A percentile compares a stretch with the other conserved stretches of the same genome.
phyloP scores from a whole-genome alignment of 257 asterid genomes.

The Fraxinus cuspidata region DNA sequence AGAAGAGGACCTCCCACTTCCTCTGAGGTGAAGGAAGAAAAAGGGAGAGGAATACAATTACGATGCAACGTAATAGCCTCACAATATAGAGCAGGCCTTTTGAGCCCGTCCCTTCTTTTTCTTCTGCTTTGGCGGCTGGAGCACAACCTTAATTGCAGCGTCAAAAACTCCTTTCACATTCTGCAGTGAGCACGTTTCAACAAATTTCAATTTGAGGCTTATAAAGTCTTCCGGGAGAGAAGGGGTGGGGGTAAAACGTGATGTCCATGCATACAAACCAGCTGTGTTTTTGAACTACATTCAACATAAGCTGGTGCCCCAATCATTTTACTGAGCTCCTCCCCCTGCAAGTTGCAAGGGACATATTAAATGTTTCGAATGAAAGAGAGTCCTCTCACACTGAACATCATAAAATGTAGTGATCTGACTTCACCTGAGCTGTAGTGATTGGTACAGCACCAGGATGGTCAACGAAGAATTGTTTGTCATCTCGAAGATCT shows the following conservation, averaged over 20 bases:
- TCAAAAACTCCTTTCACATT: conserved; percentile 59
- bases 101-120: conserved; percentile 60
- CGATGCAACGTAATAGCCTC: background rate
- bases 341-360: conserved; percentile 51
- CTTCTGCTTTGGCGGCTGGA: conserved; percentile 64
- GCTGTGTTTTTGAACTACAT: conserved; percentile 76
- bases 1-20: background rate
- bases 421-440: conserved; percentile 61
- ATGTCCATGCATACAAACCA: conserved; percentile 36
- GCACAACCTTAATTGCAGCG: conserved; percentile 66
- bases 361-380: conserved; percentile 7
- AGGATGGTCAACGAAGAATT: conserved; percentile 84
- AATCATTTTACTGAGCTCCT: conserved; percentile 63
- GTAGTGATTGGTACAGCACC: conserved; percentile 87
- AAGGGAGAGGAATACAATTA: background rate
- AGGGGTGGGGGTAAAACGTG: background rate
- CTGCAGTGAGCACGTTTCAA: conserved; percentile 27
- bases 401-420: conserved; percentile 14
- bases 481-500: conserved; percentile 98
- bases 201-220: conserved; percentile 10
- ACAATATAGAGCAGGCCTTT: conserved; percentile 39
- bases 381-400: background rate
- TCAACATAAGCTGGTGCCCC: conserved; percentile 69
- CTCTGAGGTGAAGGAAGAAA: background rate
- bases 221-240: background rate